Evolutionary conservation across 345 rosid species (phyloP), one percentile per base, ranked within the genome.

Genomic region (Chamaenerion angustifolium): DNA sequence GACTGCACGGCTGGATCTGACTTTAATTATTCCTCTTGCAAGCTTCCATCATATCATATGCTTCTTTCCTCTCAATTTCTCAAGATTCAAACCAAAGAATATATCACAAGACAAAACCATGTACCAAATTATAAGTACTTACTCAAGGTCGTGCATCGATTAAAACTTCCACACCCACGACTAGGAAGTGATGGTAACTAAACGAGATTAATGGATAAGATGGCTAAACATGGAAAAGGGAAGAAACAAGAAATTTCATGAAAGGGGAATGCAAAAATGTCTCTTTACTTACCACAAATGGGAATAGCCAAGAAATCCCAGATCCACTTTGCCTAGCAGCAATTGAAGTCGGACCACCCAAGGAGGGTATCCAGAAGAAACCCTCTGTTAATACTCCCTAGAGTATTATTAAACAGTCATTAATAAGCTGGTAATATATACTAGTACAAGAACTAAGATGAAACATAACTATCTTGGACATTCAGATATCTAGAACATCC

Each of bases 321-420:
- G 95, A 60, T 56, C 98, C 98, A 69, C 89, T 92, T 73, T 83
- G 93, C 54, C 98, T 75, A 69, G 98, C 98, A 57, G 98, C 98
- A 57, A 92, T 87, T 47, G 75, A 67, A 51, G 98, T 92, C 49
- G 98, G 98, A 56, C 96, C 96, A 71, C 82, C 89, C 64, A 92
- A 61, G 53, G 98, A 83, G 2, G 98, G 98, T 54, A 92, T 92
- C 96, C 98, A 92, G 63, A 92, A 83, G 87, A 92, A 92, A 45
- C 98, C 98, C 74, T 92, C 96, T 31, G 93, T 92, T 51, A 87
- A 69, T 49, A 83, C 55, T 40, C 96, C 96, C 98, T 92, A 60
- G 40, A 62, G 55, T 42, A 50, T 66, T 31, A 44, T 48, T 14
- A 49, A 49, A 43, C 43, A 42, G 49, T 64, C 57, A 52, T 59